A percentile compares a stretch with the other conserved stretches of the same genome.
Evolutionary conservation across 208 protist genomes (phyloP).

Genomic region (Trypanosoma congolense): DNA sequence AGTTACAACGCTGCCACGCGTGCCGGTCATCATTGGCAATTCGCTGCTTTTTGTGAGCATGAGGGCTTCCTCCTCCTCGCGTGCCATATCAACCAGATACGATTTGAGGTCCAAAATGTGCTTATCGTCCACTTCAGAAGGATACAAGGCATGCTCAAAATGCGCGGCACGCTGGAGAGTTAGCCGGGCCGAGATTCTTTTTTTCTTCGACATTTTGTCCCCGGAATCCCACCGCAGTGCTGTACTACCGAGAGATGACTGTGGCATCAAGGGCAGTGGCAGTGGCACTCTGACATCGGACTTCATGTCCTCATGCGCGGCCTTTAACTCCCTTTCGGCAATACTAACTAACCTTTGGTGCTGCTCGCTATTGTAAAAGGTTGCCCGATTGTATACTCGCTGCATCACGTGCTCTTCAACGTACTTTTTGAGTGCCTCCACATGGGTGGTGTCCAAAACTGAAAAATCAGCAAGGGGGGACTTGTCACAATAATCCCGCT

Average conservation of each 20-base stretch:
- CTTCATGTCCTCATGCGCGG: constrained; percentile 27
- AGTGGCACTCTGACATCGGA: constrained; percentile 23
- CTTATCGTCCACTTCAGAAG: constrained; percentile 72
- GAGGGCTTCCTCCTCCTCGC: constrained; percentile 36
- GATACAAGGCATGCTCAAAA: constrained; percentile 81
- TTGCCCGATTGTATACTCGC: constrained; percentile 70
- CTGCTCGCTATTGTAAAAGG: constrained; percentile 63
- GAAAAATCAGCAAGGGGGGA: constrained; percentile 66
- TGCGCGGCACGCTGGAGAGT: constrained; percentile 48
- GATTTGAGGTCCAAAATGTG: constrained; percentile 74
- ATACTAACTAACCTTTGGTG: constrained; percentile 41
- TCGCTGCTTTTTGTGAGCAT: background rate
- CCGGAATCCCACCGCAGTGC: constrained; percentile 11
- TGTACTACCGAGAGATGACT: constrained; percentile 9
- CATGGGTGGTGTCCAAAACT: constrained; percentile 68
- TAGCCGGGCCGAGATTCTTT: constrained; percentile 13
- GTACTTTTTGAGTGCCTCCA: constrained; percentile 49
- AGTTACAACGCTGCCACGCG: background rate
- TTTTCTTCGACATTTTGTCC: constrained; percentile 7
- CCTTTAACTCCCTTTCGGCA: constrained; percentile 38
- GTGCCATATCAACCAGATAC: constrained; percentile 67
- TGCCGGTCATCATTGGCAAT: background rate
- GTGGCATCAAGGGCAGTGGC: constrained; percentile 17
- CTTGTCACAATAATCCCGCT: constrained; percentile 70
- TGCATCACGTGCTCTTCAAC: constrained; percentile 66